phyloP scores from a whole-genome alignment of 495 filamentous ascomycete species.

The Podospora fimiseda region DNA sequence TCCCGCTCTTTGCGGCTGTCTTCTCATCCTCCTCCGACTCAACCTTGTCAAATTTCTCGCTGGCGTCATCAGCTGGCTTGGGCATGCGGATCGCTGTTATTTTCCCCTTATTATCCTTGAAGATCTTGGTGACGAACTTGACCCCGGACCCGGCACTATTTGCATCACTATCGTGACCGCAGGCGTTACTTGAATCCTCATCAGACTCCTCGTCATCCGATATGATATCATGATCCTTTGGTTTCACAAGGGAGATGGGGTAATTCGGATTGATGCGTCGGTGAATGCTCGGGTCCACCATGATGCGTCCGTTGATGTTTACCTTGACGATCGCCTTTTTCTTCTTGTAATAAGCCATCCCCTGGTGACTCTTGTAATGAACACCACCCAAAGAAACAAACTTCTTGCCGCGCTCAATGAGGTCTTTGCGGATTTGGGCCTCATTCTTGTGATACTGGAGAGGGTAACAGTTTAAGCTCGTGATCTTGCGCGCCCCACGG shows the following conservation, averaged over 20 bases:
- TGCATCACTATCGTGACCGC: conserved; percentile 39
- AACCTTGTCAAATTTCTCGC: conserved; percentile 59
- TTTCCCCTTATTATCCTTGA: conserved; percentile 57
- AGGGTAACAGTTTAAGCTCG: conserved; percentile 69
- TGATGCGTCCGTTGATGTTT: conserved; percentile 84
- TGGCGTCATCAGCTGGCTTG: conserved; percentile 50
- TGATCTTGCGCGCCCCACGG: conserved; percentile 79
- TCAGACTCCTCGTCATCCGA: conserved; percentile 55
- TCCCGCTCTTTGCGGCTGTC: conserved; percentile 38
- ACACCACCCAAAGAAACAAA: conserved; percentile 76
- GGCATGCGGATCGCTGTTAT: conserved; percentile 45
- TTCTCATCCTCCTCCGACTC: conserved; percentile 34
- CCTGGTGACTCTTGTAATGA: conserved; percentile 81
- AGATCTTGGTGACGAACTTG: conserved; percentile 56
- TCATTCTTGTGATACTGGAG: conserved; percentile 76
- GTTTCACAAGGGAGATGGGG: conserved; percentile 68
- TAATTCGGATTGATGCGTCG: conserved; percentile 87
- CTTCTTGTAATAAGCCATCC: conserved; percentile 77
- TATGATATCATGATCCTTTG: conserved; percentile 65
- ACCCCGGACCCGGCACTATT: conserved; percentile 31
- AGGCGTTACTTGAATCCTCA: conserved; percentile 45
- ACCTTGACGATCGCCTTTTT: conserved; percentile 73
- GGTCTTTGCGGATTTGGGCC: conserved; percentile 52
- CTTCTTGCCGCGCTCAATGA: conserved; percentile 80
- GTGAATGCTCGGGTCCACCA: conserved; percentile 86